A percentile compares a stretch with the other conserved stretches of the same genome.
These are phyloP conservation scores for Xylariomycetidae sp. DNA, from an alignment of 2,329 filamentous ascomycete species.

Conservation along the genomic window DNA sequence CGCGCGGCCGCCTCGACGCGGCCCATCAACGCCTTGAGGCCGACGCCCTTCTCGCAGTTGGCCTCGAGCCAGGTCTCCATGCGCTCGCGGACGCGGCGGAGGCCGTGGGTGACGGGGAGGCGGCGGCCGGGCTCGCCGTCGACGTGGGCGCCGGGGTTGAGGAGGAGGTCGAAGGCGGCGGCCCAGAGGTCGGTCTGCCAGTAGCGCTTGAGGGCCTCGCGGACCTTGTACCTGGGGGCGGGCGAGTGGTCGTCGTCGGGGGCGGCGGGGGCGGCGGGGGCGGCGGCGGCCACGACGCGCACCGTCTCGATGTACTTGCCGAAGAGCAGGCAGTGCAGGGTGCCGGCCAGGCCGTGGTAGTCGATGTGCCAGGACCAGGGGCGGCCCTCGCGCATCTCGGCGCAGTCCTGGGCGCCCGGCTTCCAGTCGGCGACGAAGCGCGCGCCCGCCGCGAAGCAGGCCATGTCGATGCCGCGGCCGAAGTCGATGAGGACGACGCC, in stretches of 20 bases:
- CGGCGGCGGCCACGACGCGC: slow-evolving; percentile 45
- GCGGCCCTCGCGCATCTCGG: slow-evolving; percentile 88
- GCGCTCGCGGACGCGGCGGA: slow-evolving; percentile 62
- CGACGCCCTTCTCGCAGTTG: slow-evolving; percentile 74
- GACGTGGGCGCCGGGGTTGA: slow-evolving; percentile 72
- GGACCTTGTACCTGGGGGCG: slow-evolving; percentile 68
- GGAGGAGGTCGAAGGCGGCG: slow-evolving; percentile 73
- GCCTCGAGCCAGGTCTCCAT: slow-evolving; percentile 81
- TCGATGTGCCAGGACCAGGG: slow-evolving; percentile 98
- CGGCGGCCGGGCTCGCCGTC: slow-evolving; percentile 54
- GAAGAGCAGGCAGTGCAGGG: slow-evolving; percentile 83
- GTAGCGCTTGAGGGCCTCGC: slow-evolving; percentile 84
- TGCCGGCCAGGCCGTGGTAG: slow-evolving; percentile 86
- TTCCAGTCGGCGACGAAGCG: slow-evolving; percentile 97
- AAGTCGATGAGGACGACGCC: slow-evolving; percentile 91
- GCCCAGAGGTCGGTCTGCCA: slow-evolving; percentile 94
- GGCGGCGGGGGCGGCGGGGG: slow-evolving; percentile 43
- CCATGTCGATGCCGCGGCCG: slow-evolving; percentile 90
- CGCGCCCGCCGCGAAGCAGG: slow-evolving; percentile 67
- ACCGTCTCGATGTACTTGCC: slow-evolving; percentile 89
- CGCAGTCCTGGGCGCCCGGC: slow-evolving; percentile 78
- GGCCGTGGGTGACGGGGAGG: slow-evolving; percentile 67
- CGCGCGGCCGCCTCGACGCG: slow-evolving; percentile 48
- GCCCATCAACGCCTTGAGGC: slow-evolving; percentile 64
- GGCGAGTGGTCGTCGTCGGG: slow-evolving; percentile 9